Percentiles rank a stretch among this genome's conserved stretches.
Conservation (phyloP, 1,284 basidiomycete species). For the Retiboletus flavoniger region DNA sequence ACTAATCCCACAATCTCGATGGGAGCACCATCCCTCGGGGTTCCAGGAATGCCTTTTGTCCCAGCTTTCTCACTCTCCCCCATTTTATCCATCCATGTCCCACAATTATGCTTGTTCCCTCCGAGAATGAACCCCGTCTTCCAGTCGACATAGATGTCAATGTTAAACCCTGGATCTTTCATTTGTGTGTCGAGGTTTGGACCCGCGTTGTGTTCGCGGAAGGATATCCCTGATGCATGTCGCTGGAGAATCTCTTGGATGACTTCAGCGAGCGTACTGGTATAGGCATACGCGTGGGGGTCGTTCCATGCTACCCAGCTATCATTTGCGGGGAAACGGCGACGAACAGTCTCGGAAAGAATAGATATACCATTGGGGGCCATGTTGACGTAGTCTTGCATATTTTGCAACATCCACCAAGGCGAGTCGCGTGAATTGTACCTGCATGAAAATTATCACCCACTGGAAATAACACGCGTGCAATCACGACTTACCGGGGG, state of each 20-base stretch:
- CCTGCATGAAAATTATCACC: slow-evolving; percentile 36
- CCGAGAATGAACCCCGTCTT: slow-evolving; percentile 87
- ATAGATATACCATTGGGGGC: slow-evolving; percentile 85
- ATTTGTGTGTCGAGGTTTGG: slow-evolving; percentile 96
- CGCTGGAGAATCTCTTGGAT: slow-evolving; percentile 96
- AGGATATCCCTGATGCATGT: slow-evolving; percentile 89
- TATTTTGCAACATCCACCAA: slow-evolving; percentile 99
- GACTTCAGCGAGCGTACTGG: slow-evolving; percentile 85
- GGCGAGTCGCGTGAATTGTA: slow-evolving; percentile 92
- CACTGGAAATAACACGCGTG: not conserved
- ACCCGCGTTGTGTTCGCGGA: slow-evolving; percentile 96
- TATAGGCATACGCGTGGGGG: slow-evolving; percentile 75
- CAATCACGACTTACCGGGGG: slow-evolving; percentile 60
- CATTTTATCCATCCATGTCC: slow-evolving; percentile 99
- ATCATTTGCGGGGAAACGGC: slow-evolving; percentile 92
- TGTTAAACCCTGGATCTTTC: slow-evolving; percentile 90
- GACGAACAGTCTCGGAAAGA: slow-evolving; percentile 78
- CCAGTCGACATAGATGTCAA: slow-evolving; percentile 94
- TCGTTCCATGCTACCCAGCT: slow-evolving; percentile 94
- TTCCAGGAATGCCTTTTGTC: slow-evolving; percentile 92
- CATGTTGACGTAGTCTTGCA: slow-evolving; percentile 88
- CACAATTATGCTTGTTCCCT: slow-evolving; percentile 82
- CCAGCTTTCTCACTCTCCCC: slow-evolving; percentile 89
- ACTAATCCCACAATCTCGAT: slow-evolving; percentile 93
- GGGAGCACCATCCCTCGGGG: slow-evolving; percentile 93